A percentile compares a stretch with the other conserved stretches of the same genome.
These are phyloP conservation scores for Scedosporium dehoogii DNA, from an alignment of 2,329 filamentous ascomycete genomes.

Conservation along the genomic window DNA sequence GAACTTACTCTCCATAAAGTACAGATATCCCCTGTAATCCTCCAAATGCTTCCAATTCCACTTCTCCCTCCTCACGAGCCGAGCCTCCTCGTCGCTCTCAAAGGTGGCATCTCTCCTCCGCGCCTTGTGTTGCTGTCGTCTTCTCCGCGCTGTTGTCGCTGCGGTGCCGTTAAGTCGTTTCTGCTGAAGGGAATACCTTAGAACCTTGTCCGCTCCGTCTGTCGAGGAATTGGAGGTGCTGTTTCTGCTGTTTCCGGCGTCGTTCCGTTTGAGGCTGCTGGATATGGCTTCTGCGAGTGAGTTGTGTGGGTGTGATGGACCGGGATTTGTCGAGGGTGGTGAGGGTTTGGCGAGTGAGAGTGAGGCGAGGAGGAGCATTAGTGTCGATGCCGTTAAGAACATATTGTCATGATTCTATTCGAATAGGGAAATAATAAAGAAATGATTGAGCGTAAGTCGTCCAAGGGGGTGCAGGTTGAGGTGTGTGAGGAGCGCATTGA, in stretches of 20 bases:
- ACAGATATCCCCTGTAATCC: constrained; percentile 6
- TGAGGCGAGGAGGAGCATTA: background rate
- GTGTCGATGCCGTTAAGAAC: background rate
- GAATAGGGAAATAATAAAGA: background rate
- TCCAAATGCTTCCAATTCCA: constrained; percentile 8
- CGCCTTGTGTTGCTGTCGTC: background rate
- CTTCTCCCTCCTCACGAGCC: background rate
- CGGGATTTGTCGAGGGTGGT: background rate
- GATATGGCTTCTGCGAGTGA: background rate
- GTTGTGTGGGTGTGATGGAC: background rate
- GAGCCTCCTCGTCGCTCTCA: background rate
- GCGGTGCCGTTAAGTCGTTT: background rate
- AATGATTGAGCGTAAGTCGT: background rate
- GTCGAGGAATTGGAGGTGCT: background rate
- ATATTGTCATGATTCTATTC: background rate
- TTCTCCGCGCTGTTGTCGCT: background rate
- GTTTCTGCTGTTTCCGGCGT: too few species aligned
- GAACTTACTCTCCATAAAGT: constrained; percentile 5
- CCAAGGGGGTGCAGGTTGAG: background rate
- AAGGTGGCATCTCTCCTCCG: background rate
- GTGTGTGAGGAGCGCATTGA: too few species aligned
- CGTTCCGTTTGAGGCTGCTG: too few species aligned
- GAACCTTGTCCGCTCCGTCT: background rate
- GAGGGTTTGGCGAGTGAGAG: background rate
- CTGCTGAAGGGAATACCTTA: background rate